Conservation (phyloP, 441 rosid species). For the Metrosideros polymorpha region DNA sequence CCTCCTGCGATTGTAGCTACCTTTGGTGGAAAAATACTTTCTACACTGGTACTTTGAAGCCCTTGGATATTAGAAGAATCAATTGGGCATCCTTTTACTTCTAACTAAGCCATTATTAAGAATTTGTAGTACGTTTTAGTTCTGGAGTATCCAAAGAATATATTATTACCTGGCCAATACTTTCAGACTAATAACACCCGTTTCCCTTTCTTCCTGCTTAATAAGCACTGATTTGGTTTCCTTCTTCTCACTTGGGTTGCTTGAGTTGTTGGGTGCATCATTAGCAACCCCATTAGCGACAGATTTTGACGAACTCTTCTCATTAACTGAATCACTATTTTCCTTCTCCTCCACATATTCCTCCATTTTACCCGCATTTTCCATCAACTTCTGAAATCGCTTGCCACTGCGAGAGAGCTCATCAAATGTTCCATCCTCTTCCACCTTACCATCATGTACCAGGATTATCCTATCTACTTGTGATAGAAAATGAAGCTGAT, state of each 20-base stretch:
- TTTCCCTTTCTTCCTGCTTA: conserved; percentile 97
- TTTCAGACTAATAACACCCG: conserved; percentile 87
- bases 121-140: background rate
- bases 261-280: conserved; percentile 29
- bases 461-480: conserved; percentile 83
- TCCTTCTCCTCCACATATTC: conserved; percentile 61
- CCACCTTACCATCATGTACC: conserved; percentile 74
- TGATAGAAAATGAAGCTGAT: conserved; percentile 92
- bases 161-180: conserved; percentile 63
- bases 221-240: conserved; percentile 86
- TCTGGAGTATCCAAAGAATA: background rate
- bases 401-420: conserved; percentile 59
- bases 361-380: conserved; percentile 99
- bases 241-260: conserved; percentile 33
- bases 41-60: background rate
- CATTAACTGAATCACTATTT: conserved; percentile 33
- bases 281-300: conserved; percentile 40
- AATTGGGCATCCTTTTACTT: background rate
- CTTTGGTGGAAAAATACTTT: background rate
- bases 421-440: conserved; percentile 94
- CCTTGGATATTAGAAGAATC: background rate
- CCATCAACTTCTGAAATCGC: conserved; percentile 83
- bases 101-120: background rate
- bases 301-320: conserved; percentile 26
- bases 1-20: background rate